Evolutionary conservation across 2,329 filamentous ascomycete genomes (phyloP), one percentile per base, ranked within the genome.

Genomic region (Nemania sp.): DNA sequence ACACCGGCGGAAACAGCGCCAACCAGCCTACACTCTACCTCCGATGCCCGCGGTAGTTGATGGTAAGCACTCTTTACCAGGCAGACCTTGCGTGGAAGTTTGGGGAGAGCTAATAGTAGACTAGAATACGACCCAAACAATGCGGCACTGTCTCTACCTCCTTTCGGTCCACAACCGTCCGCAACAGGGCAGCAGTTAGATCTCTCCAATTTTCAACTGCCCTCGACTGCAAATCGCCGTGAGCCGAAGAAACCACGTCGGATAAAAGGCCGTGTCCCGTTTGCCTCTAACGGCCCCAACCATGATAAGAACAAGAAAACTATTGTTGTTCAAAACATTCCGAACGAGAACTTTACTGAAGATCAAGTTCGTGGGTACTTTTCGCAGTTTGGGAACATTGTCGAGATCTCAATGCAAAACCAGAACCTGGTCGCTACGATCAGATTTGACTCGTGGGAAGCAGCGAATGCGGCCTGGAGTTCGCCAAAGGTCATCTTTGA

Each of bases 401-500:
- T 79, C 12, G 81, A 88, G 9, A 75, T 94, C 2, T 81, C 83
- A 0, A 82, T 94, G 80, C 85, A 90, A 67, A 78, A 82, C 1
- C 83, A 88, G 71, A 88, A 88, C 70, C 82, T 84, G 43, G 74
- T 91, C 15, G 90, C 90, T 1, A 78, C 90, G 32, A 81, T 95
- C 64, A 89, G 87, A 66, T 95, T 83, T 68, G 82, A 86, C 52
- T 81, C 80, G 43, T 90, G 88, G 82, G 81, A 81, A 6, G 77
- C 85, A 13, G 91, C 91, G 13, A 84, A 87, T 60, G 83, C 84
- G 15, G 91, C 91, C 2, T 92, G 91, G 72, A 82, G 83, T 48
- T 92, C 89, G 9, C 90, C 91, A 0, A 92, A 92, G 70, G 88
- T 87, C 48, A 88, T 95, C 46, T 95, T 94, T 70, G 89, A 93